Evolutionary conservation across 1,284 basidiomycete species (phyloP).

Genomic region (Cryptococcus sp.): DNA sequence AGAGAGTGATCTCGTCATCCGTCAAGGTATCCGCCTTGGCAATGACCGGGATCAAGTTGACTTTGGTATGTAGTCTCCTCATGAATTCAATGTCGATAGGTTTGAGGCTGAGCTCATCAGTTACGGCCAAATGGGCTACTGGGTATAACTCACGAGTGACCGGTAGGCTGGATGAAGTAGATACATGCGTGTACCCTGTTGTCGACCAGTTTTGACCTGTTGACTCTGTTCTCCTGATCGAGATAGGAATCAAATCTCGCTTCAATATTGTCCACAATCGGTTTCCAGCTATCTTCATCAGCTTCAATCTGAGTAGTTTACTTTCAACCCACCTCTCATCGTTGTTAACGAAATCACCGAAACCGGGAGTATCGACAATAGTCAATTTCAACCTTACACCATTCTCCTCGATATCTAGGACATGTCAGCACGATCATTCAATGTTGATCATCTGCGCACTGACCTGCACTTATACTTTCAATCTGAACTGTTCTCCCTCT

Average conservation of each 20-base stretch:
- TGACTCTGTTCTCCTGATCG: constrained; percentile 96
- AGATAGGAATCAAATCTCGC: constrained; percentile 91
- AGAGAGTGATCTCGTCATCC: constrained; percentile 83
- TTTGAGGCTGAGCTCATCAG: constrained; percentile 62
- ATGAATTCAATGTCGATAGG: constrained; percentile 97
- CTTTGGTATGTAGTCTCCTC: constrained; percentile 88
- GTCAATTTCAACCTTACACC: constrained; percentile 89
- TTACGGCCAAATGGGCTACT: neutral
- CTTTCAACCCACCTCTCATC: constrained; percentile 70
- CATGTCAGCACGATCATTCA: neutral
- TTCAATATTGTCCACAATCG: constrained; percentile 95
- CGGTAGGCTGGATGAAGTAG: constrained; percentile 96
- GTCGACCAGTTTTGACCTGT: constrained; percentile 54
- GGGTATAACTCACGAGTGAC: constrained; percentile 70
- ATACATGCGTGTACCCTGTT: constrained; percentile 64
- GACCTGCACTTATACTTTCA: constrained; percentile 93
- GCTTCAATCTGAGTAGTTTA: neutral
- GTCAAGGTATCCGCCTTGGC: constrained; percentile 95
- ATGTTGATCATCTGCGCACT: constrained; percentile 28
- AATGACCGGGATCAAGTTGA: constrained; percentile 95
- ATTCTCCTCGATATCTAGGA: constrained; percentile 91
- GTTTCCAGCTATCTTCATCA: constrained; percentile 71
- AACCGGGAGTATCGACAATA: constrained; percentile 96
- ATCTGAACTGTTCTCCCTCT: constrained; percentile 87
- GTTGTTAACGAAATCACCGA: constrained; percentile 97